Evolutionary conservation across 106 monocot species (phyloP), one percentile per base, ranked within the genome.

Genomic region (Hemerocallis citrina): DNA sequence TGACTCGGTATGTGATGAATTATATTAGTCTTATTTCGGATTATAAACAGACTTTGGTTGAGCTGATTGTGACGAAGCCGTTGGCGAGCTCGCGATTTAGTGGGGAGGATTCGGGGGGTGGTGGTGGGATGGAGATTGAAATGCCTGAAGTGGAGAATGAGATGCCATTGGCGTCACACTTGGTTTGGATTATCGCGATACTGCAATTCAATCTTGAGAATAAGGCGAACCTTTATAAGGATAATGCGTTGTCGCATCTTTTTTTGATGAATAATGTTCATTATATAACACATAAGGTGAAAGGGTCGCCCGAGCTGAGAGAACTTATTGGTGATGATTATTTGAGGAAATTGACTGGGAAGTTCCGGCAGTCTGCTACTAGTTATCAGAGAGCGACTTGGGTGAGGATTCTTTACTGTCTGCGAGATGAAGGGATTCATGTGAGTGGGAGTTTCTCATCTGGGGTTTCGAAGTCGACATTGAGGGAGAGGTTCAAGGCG

Each of bases 1-100:
- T 98, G 14, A 88, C 96, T 10, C 72, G 91, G 1, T 98, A 98
- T 55, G 96, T 98, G 48, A 98, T 98, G 96, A 98, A 98, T 55
- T 98, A 91, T 75, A 70, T 84, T 55, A 71, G 65, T 61, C 64
- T 91, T 5, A 84, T 91, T 23, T 77, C 84, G 0, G 96, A 91
- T 55, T 91, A 98, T 72, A 88, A 82, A 74, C 67, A 32, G 20
- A 88, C 81, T 3, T 79, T 98, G 3, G 24, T 48, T 22, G 76
- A 87, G 41, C 63, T 96, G 27, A 90, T 96, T 14, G 73, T 76
- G 17, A 58, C 80, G 8, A 75, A 57, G 22, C 95, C 95, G 2
- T 62, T 81, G 0, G 59, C 57, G 0, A 63, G 66, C 7, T 44
- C 45, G 22, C 58, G 48, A 11, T 38, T 59, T 5, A 12, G 31